Conservation (phyloP, 1,284 basidiomycete genomes). For the Pseudozyma tsukubaensis region DNA sequence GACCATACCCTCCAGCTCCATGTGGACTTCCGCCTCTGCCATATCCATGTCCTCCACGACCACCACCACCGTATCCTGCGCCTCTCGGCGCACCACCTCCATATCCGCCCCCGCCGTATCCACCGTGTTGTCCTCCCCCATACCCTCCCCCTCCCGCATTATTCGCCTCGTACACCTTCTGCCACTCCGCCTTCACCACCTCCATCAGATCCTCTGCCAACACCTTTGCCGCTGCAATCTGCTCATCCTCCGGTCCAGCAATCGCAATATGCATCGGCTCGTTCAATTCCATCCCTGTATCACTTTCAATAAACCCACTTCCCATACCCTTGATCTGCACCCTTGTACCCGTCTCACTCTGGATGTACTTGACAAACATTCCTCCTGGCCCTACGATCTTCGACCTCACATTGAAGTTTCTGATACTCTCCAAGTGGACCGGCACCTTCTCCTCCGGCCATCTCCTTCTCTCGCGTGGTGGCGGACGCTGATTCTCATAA, state of each 20-base stretch:
- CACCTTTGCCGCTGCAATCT: slow-evolving; percentile 57
- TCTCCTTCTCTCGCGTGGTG: slow-evolving; percentile 38
- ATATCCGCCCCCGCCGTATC: slow-evolving; percentile 7
- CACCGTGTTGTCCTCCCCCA: background rate
- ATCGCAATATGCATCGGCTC: slow-evolving; percentile 82
- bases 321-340: slow-evolving; percentile 98
- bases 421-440: slow-evolving; percentile 86
- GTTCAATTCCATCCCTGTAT: slow-evolving; percentile 87
- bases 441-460: slow-evolving; percentile 70
- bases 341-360: slow-evolving; percentile 92
- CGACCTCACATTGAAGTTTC: slow-evolving; percentile 96
- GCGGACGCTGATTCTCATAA: slow-evolving; percentile 54
- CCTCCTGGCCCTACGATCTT: slow-evolving; percentile 92
- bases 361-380: slow-evolving; percentile 98
- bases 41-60: slow-evolving; percentile 17
- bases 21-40: slow-evolving; percentile 19
- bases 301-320: slow-evolving; percentile 93
- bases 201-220: slow-evolving; percentile 64
- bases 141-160: slow-evolving; percentile 4
- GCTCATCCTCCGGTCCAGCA: slow-evolving; percentile 59
- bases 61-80: slow-evolving; percentile 18
- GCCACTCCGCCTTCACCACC: slow-evolving; percentile 61
- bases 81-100: slow-evolving; percentile 11
- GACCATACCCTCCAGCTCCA: slow-evolving; percentile 13
- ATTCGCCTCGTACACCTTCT: slow-evolving; percentile 55